Conservation (phyloP, 805 yeast genomes). For the Soucietia sequanensis region DNA sequence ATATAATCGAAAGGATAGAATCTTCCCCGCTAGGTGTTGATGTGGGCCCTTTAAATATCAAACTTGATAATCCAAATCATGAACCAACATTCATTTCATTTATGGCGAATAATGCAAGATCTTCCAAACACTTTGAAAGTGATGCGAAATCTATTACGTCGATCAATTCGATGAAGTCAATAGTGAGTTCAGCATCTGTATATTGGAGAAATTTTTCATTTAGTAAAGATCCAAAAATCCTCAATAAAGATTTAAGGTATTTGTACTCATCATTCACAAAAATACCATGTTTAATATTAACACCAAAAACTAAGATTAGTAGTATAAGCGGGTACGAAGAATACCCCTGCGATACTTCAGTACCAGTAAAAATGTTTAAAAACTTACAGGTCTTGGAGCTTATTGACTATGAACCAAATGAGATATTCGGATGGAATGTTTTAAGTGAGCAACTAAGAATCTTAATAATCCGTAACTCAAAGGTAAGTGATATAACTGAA, state of each 20-base stretch:
- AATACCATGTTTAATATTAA: constrained; percentile 59
- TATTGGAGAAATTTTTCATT: constrained; percentile 39
- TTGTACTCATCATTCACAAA: constrained; percentile 63
- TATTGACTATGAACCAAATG: constrained; percentile 60
- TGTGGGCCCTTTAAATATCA: constrained; percentile 62
- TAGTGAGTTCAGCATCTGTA: constrained; percentile 40
- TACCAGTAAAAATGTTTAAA: constrained; percentile 61
- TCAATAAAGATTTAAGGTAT: constrained; percentile 53
- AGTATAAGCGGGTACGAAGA: constrained; percentile 64
- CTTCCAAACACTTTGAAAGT: constrained; percentile 38
- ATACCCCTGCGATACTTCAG: constrained; percentile 69
- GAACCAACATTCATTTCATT: constrained; percentile 58
- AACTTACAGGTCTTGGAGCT: constrained; percentile 62
- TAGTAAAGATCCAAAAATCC: constrained; percentile 41
- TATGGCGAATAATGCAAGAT: constrained; percentile 53
- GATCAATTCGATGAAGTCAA: constrained; percentile 56
- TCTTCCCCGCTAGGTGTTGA: constrained; percentile 44
- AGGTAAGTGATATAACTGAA: constrained; percentile 52
- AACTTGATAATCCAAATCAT: constrained; percentile 56
- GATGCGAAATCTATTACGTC: constrained; percentile 54
- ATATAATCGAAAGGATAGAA: constrained; percentile 57
- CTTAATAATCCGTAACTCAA: constrained; percentile 51
- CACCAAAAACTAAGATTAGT: constrained; percentile 58
- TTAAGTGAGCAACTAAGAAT: constrained; percentile 55
- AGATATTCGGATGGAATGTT: constrained; percentile 63